Base-by-base conservation (phyloP, 2,329 filamentous ascomycete genomes). In the Epichloe baconii region DNA sequence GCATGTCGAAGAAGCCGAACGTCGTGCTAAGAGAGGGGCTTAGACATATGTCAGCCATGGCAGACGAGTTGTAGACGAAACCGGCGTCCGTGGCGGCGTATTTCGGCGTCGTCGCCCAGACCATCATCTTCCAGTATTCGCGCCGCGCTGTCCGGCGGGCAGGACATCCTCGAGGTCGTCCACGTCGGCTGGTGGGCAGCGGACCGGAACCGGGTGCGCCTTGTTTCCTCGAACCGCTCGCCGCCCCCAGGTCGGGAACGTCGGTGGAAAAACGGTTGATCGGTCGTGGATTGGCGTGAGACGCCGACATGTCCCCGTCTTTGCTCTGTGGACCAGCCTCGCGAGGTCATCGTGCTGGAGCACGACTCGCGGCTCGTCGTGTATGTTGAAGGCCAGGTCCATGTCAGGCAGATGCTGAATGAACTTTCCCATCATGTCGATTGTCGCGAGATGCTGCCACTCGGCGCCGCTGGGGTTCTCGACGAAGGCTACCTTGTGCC, bases 351-450 rank as follows among this genome's bases (percentile, higher is more conserved):
- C 88, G 59, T 88, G 79, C 2, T 88, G 86, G 4, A 97, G 77
- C 2, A 95, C 77, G 1, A 98, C 88, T 38, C 93, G 80, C 14
- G 91, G 88, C 68, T 98, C 93, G 62, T 98, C 93, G 66, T 96
- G 89, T 44, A 88, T 78, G 67, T 98, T 98, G 73, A 98, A 97
- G 5, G 85, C 88, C 44, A 98, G 71, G 64, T 98, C 91, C 90
- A 98, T 95, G 64, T 95, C 88, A 0, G 93, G 93, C 49, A 98
- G 73, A 64, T 85, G 83, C 59, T 86, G 70, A 5, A 90, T 71
- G 59, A 96, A 96, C 3, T 78, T 74, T 55, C 79, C 71, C 70
- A 96, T 79, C 93, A 98, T 98, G 35, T 82, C 83, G 31, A 76
- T 69, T 0, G 86, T 89, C 5, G 90, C 88, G 53, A 91, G 78